Evolutionary conservation across 2,329 filamentous ascomycete genomes (phyloP), one percentile per base, ranked within the genome.

Genomic region (Trichoderma guizhouense): DNA sequence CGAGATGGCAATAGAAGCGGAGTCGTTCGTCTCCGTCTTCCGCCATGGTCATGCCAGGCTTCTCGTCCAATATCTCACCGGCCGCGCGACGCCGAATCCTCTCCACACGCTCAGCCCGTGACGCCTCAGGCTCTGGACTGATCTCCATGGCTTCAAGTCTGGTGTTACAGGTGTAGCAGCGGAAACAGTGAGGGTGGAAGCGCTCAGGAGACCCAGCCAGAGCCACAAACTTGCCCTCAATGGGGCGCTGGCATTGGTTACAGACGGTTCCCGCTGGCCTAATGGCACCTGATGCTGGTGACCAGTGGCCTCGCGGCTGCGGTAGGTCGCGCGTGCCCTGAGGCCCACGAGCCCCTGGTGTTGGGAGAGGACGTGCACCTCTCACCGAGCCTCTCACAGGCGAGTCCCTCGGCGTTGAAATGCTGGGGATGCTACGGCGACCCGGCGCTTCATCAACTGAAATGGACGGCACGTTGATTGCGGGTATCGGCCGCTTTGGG

Each of bases 1-100:
- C 96, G n/a, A 99, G 88, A 80, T 98, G 95, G 82, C 96, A 99
- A 84, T 93, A 99, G 87, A 98, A 98, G 12, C 95, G 90, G 60
- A 93, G 83, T 12, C 89, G 86, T 47, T 89, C 87, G 79, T 95
- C 92, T 55, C 92, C 91, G 76, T 95, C 92, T 74, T 93, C 91
- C 3, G 86, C 86, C 81, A 88, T 87, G 12, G 90, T 91, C 79
- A 89, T 84, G 34, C 88, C 88, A 2, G 90, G 89, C 65, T 87
- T 84, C 72, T 93, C 91, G 7, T 89, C 83, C 12, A 93, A 81
- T 1, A 88, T 78, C 75, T 91, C 87, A 28, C 89, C 89, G 0
- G 82, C 82, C 0, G 83, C 85, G 18, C 92, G 89, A 28, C 88
- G 87, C 34, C 83, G 84, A 76, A 95, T 94, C n/a, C 93, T 89